These are phyloP conservation scores for Quercus wislizeni DNA, from an alignment of 306 rosid genomes.

Conservation along the genomic window DNA sequence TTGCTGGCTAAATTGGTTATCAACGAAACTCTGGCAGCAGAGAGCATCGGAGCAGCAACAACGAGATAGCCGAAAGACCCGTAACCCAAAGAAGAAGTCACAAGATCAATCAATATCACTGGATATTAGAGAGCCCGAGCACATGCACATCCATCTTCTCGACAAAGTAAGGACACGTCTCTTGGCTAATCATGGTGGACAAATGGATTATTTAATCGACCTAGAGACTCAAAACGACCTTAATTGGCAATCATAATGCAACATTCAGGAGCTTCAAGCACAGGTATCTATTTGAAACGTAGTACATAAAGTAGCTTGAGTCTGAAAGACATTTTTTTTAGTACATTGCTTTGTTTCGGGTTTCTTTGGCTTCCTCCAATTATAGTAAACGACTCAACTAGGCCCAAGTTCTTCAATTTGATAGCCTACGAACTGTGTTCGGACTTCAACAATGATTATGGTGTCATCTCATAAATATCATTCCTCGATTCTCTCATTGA, in stretches of 20 bases:
- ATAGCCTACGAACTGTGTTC: too few species aligned
- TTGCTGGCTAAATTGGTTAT: too few species aligned
- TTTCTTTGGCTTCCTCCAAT: constrained; percentile 9
- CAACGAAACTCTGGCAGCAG: too few species aligned
- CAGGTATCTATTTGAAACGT: neutral
- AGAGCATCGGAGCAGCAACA: too few species aligned
- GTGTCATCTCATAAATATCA: neutral
- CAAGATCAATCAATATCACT: neutral
- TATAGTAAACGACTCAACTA: constrained; percentile 2
- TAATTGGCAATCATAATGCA: neutral
- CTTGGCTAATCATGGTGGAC: neutral
- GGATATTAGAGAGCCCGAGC: too few species aligned
- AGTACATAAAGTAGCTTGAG: neutral
- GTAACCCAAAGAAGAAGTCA: neutral
- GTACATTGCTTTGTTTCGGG: neutral
- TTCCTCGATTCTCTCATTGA: constrained; percentile 43
- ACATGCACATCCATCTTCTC: neutral
- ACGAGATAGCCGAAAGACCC: too few species aligned
- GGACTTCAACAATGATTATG: too few species aligned
- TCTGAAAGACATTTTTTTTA: constrained; percentile 5
- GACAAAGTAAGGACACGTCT: neutral
- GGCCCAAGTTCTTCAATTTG: neutral
- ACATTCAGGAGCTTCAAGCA: neutral
- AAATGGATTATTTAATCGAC: too few species aligned
- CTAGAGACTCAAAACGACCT: neutral